Base-by-base conservation (phyloP, 78 protist species). In the Speleostelium caveatum region DNA sequence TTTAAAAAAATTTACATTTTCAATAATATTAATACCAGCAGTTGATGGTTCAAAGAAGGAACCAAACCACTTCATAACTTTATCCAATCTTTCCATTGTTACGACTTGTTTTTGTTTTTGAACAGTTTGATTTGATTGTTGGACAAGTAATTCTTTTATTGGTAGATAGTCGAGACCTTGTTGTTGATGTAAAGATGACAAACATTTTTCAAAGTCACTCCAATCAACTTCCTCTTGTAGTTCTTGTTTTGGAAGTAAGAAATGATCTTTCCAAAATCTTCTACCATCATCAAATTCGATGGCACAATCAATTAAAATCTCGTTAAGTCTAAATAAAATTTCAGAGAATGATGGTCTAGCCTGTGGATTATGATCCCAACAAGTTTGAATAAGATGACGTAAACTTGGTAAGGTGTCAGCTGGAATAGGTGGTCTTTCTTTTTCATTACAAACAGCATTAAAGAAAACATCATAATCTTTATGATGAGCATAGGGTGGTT, bases 21-120 rank as follows among this genome's bases (percentile, higher is more conserved):
- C 74, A 39, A 75, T 68, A 65, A 74, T 32, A 12, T 73, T 75
- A n/a, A 49, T 65, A 80, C 74, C 68, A 19, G 22, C n/a, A 22
- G 32, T 36, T 33, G 51, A 41, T 26, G 73, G 49, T n/a, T 89
- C 88, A 55, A 67, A 75, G 88, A 89, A 75, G 16, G 94, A 63
- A 36, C 94, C 94, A 75, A 89, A 89, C 94, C 94, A 89, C 58
- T 89, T 89, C 41, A 62, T 55, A 35, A 89, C 75, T 39, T 77
- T 71, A 55, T 80, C 94, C 19, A 89, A 89, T 67, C 86, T 45
- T 16, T 89, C 94, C 83, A 89, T 71, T 4, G 88, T 73, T 10
- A 89, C 94, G 3, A 89, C 94, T 59, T 89, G 85, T 65, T 75
- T 86, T 2, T 73, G 59, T 53, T 73, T 86, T 55, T 86, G 86